phyloP scores from a whole-genome alignment of 2,329 filamentous ascomycete genomes.

The Colletotrichum agaves region DNA sequence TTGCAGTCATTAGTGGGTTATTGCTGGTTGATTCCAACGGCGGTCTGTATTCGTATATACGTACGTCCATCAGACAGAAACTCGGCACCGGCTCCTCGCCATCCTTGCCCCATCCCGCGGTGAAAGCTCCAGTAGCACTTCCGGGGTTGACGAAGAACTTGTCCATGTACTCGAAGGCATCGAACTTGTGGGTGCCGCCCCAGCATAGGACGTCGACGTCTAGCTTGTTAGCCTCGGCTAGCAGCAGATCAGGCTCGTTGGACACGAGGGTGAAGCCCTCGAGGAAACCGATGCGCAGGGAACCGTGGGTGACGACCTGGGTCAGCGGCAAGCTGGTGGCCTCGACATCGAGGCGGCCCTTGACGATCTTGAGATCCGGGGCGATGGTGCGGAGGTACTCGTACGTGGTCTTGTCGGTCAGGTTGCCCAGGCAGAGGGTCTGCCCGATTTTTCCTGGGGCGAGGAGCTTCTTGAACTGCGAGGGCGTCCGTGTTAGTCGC shows the following conservation, averaged over 20 bases:
- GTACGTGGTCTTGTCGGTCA: conserved; percentile 83
- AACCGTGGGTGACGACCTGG: conserved; percentile 73
- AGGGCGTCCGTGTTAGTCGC: conserved; percentile 20
- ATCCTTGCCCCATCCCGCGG: conserved; percentile 66
- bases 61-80: conserved; percentile 97
- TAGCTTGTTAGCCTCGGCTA: conserved; percentile 74
- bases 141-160: conserved; percentile 79
- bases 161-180: conserved; percentile 79
- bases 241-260: conserved; percentile 72
- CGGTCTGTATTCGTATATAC: conserved; percentile 50
- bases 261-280: conserved; percentile 76
- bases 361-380: conserved; percentile 77
- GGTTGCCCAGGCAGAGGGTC: conserved; percentile 82
- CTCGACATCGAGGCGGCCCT: conserved; percentile 74
- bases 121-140: conserved; percentile 72
- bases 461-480: conserved; percentile 85
- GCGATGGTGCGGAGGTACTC: conserved; percentile 81
- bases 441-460: conserved; percentile 86
- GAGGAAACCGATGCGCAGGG: conserved; percentile 73
- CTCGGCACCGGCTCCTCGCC: conserved; percentile 85
- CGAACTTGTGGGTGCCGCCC: conserved; percentile 75
- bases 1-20: conserved; percentile 41
- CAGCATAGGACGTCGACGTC: conserved; percentile 77
- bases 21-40: background rate
- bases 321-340: conserved; percentile 73